These are phyloP conservation scores for Leucosporidium scottii DNA, from an alignment of 768 basidiomycete species.

Conservation along the genomic window DNA sequence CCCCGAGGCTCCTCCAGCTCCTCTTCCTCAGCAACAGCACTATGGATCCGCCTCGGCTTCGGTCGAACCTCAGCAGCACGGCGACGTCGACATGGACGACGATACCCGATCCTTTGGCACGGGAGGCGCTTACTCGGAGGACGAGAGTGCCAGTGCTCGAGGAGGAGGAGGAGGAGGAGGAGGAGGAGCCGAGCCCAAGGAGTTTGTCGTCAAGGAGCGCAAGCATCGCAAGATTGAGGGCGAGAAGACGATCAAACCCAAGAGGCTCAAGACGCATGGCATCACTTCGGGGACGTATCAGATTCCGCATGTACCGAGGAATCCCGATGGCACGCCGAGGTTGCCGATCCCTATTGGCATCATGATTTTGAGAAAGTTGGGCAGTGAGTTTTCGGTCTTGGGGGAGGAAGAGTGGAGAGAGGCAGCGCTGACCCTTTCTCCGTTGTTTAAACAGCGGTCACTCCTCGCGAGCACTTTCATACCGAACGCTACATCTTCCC, in stretches of 20 bases:
- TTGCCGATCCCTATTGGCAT: conserved; percentile 77
- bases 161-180: conserved; percentile 48
- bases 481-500: conserved; percentile 85
- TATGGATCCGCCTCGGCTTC: too few species aligned
- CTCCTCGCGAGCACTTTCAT: conserved; percentile 64
- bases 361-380: conserved; percentile 70
- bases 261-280: conserved; percentile 70
- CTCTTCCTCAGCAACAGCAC: too few species aligned
- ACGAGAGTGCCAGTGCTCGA: conserved; percentile 43
- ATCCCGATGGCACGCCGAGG: conserved; percentile 56
- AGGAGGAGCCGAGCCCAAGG: conserved; percentile 34
- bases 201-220: too few species aligned
- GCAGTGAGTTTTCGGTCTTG: conserved; percentile 43
- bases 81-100: too few species aligned
- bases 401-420: too few species aligned
- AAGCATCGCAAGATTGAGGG: too few species aligned
- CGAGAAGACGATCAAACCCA: conserved; percentile 56
- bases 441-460: background rate
- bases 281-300: conserved; percentile 50
- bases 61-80: too few species aligned
- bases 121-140: too few species aligned
- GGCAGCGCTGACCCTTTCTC: background rate
- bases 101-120: too few species aligned
- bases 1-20: conserved; percentile 40
- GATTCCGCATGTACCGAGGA: conserved; percentile 71